Conservation (phyloP, 2,329 filamentous ascomycete genomes). For the Fusarium protoensiforme region DNA sequence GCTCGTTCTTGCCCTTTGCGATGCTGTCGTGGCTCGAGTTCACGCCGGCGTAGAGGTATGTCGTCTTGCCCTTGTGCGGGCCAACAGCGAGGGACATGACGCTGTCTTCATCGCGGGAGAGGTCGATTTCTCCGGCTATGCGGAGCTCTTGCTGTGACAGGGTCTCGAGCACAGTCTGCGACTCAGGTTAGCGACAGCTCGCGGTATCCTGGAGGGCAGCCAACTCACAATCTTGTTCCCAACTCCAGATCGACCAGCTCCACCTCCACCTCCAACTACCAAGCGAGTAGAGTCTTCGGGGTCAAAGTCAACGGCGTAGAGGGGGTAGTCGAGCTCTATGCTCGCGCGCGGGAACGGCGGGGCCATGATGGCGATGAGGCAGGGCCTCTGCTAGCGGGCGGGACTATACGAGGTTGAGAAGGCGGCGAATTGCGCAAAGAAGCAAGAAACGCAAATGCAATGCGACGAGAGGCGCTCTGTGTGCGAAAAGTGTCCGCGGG, state of each 20-base stretch:
- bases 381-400: constrained; percentile 15
- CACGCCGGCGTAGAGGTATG: constrained; percentile 77
- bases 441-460: neutral
- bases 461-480: constrained; percentile 5
- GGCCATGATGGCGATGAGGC: constrained; percentile 47
- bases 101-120: constrained; percentile 88
- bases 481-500: constrained; percentile 25
- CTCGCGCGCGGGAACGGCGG: constrained; percentile 63
- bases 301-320: constrained; percentile 91
- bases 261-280: constrained; percentile 88
- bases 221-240: constrained; percentile 83
- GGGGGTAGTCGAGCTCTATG: constrained; percentile 80
- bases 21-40: constrained; percentile 82
- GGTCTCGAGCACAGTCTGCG: constrained; percentile 77
- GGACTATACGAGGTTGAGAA: neutral
- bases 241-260: constrained; percentile 82
- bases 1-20: constrained; percentile 81
- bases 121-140: constrained; percentile 76
- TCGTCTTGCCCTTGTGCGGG: constrained; percentile 65
- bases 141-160: constrained; percentile 71
- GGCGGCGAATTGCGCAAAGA: neutral
- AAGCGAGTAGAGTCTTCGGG: constrained; percentile 80
- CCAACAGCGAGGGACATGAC: constrained; percentile 84
- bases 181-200: constrained; percentile 14
- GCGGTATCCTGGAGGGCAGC: neutral